Percentiles rank a stretch among this genome's conserved stretches.
Conservation (phyloP, 345 rosid genomes). For the Trapa incisa region DNA sequence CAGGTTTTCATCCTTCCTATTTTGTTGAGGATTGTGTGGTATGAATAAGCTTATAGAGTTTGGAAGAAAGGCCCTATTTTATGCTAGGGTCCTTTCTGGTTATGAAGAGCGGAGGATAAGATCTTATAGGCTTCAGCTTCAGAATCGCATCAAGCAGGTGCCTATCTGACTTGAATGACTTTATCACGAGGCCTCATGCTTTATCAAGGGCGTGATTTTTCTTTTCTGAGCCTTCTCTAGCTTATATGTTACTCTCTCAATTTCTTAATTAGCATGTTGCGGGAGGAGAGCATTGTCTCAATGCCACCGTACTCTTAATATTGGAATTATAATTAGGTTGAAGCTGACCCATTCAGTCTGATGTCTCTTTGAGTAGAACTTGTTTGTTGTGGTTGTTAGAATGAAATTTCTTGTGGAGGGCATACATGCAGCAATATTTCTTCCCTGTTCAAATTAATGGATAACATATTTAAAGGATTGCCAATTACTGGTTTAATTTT, state of each 20-base stretch:
- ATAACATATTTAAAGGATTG: background rate
- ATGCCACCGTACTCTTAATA: background rate
- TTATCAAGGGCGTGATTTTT: background rate
- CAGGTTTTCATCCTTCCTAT: background rate
- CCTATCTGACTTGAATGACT: background rate
- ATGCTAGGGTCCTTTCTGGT: conserved; percentile 80
- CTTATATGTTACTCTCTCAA: background rate
- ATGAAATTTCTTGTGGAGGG: background rate
- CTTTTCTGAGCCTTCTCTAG: background rate
- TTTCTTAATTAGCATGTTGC: background rate
- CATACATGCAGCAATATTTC: background rate
- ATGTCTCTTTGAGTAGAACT: background rate
- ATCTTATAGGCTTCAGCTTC: conserved; percentile 60
- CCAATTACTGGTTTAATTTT: background rate
- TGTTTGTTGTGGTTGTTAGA: background rate
- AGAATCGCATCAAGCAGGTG: conserved; percentile 66
- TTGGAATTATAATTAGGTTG: background rate
- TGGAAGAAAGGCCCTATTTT: conserved; percentile 76
- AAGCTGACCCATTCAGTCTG: background rate
- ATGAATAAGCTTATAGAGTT: conserved; percentile 73
- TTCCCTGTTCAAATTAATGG: background rate
- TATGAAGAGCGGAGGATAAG: conserved; percentile 83
- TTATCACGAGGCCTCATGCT: background rate
- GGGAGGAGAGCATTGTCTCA: background rate
- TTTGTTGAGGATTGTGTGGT: conserved; percentile 4